Evolutionary conservation across 169 alveolate species (phyloP).

Genomic region (Cryptosporidium andersoni): DNA sequence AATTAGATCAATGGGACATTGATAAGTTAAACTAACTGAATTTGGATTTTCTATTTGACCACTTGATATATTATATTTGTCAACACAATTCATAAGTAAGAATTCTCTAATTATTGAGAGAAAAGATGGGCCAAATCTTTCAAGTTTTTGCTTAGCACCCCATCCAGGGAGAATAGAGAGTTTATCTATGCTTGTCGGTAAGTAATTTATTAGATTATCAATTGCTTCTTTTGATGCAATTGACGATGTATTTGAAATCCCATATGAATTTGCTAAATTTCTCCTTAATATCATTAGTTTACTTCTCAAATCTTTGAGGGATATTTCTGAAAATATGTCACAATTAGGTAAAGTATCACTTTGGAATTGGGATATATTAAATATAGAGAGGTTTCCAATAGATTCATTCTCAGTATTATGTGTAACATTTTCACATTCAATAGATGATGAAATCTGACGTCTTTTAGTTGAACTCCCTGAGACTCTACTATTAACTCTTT

Average conservation of each 20-base stretch:
- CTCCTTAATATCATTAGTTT: conserved; percentile 41
- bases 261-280: conserved; percentile 33
- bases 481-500: too few species aligned
- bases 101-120: conserved; percentile 57
- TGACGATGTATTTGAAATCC: conserved; percentile 36
- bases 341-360: background rate
- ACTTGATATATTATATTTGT: background rate
- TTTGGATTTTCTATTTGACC: background rate
- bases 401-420: too few species aligned
- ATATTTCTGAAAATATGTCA: too few species aligned
- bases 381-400: too few species aligned
- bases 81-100: conserved; percentile 12
- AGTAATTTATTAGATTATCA: conserved; percentile 36
- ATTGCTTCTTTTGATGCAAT: conserved; percentile 70
- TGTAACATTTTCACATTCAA: too few species aligned
- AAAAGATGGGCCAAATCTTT: conserved; percentile 43
- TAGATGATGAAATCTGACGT: too few species aligned
- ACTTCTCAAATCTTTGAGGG: conserved; percentile 39
- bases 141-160: conserved; percentile 58
- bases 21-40: background rate
- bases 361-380: background rate
- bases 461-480: too few species aligned
- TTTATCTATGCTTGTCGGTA: conserved; percentile 25
- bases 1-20: conserved; percentile 54
- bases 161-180: conserved; percentile 59